These are phyloP conservation scores for Mycena vulgaris DNA, from an alignment of 768 basidiomycete genomes.

Conservation along the genomic window DNA sequence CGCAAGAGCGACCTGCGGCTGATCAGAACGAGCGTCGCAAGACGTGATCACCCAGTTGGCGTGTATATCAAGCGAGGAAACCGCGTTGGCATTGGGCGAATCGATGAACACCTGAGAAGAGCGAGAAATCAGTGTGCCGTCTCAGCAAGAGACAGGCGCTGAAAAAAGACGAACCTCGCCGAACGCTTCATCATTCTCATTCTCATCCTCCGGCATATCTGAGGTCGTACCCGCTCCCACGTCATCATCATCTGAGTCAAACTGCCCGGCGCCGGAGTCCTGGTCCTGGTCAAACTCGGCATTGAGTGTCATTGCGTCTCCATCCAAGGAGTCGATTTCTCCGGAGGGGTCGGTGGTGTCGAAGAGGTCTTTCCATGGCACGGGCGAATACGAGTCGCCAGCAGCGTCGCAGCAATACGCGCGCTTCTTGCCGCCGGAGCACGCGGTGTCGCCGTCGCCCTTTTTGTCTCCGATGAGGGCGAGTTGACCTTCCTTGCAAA, in stretches of 20 bases:
- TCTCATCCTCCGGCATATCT: background rate
- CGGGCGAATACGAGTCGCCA: background rate
- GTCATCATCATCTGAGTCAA: too few species aligned
- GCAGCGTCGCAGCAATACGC: conserved; percentile 6
- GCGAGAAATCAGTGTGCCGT: conserved; percentile 22
- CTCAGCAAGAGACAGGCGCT: conserved; percentile 8
- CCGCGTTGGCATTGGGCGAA: conserved; percentile 44
- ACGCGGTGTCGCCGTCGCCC: background rate
- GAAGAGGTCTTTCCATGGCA: conserved; percentile 6
- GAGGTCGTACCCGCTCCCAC: too few species aligned
- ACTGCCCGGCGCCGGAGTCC: background rate
- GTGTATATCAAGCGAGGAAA: conserved; percentile 39
- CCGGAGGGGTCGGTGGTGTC: background rate
- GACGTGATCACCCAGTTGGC: conserved; percentile 44
- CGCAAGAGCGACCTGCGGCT: conserved; percentile 35
- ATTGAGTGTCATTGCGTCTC: conserved; percentile 4
- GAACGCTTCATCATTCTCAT: conserved; percentile 17
- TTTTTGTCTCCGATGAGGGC: background rate
- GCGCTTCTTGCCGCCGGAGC: background rate
- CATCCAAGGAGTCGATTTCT: conserved; percentile 10
- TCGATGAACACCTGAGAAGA: conserved; percentile 41
- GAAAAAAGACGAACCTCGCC: background rate
- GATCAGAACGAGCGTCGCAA: conserved; percentile 40
- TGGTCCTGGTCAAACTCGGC: conserved; percentile 1
- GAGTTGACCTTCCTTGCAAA: conserved; percentile 1